phyloP scores from a whole-genome alignment of 345 rosid species.

The Citrus australasica region DNA sequence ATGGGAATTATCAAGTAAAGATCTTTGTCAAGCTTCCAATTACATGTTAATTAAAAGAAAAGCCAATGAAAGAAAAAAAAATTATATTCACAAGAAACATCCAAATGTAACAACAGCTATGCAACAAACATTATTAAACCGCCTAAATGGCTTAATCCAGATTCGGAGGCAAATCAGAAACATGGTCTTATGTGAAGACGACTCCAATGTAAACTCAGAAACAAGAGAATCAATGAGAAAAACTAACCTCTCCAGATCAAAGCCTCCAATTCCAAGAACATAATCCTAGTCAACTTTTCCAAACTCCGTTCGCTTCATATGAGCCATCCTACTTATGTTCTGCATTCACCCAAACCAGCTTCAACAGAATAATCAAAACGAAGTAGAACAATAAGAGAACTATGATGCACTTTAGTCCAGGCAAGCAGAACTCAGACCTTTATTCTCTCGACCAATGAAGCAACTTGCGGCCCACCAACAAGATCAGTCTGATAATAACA shows the following conservation, averaged over 20 bases:
- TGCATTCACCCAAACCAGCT: slow-evolving; percentile 27
- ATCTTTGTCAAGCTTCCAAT: neutral
- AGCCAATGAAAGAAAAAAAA: neutral
- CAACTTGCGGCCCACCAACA: too few relatives aligned
- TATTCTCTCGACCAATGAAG: too few relatives aligned
- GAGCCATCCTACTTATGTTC: slow-evolving; percentile 80
- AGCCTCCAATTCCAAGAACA: slow-evolving; percentile 98
- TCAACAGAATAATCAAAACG: slow-evolving; percentile 10
- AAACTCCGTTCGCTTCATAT: slow-evolving; percentile 62
- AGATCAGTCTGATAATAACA: too few relatives aligned
- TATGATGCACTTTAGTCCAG: too few relatives aligned
- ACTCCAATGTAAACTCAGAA: slow-evolving; percentile 3
- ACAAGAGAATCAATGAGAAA: slow-evolving; percentile 13
- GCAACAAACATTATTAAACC: neutral
- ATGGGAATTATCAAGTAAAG: neutral
- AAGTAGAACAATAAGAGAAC: neutral
- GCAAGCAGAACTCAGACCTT: too few relatives aligned
- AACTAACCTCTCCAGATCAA: slow-evolving; percentile 86
- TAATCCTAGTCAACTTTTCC: slow-evolving; percentile 93
- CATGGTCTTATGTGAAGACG: neutral
- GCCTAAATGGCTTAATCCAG: neutral
- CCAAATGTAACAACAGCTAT: neutral
- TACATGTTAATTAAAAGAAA: neutral
- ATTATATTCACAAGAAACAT: neutral
- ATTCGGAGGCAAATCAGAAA: neutral